Percentiles rank a stretch among this genome's conserved stretches.
These are phyloP conservation scores for Ceratobasidium sp. DNA, from an alignment of 1,284 basidiomycete genomes.

Conservation along the genomic window DNA sequence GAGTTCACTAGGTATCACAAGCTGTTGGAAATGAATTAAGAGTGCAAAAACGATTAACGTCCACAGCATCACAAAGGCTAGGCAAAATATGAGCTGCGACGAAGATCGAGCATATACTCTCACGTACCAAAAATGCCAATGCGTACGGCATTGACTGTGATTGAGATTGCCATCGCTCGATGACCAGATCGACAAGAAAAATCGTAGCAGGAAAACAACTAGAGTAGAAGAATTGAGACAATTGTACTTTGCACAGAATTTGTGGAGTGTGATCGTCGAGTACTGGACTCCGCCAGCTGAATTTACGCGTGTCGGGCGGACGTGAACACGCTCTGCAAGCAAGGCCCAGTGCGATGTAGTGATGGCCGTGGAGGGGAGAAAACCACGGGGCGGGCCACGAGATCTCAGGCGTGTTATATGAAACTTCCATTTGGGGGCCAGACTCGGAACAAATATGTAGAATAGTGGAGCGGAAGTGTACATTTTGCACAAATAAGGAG, in stretches of 20 bases:
- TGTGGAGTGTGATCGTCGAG: constrained; percentile 29
- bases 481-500: constrained; percentile 19
- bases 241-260: background rate
- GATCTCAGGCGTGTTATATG: constrained; percentile 41
- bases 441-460: constrained; percentile 27
- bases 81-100: constrained; percentile 5
- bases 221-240: constrained; percentile 28
- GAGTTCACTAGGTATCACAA: constrained; percentile 44
- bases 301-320: constrained; percentile 31
- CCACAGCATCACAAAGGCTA: constrained; percentile 48
- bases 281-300: constrained; percentile 34
- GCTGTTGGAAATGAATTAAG: constrained; percentile 47
- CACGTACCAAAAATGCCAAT: constrained; percentile 27
- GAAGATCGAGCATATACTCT: background rate
- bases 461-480: constrained; percentile 30
- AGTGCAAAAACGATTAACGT: constrained; percentile 49
- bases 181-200: constrained; percentile 36
- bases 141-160: constrained; percentile 43
- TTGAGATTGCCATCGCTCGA: constrained; percentile 25
- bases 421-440: constrained; percentile 31
- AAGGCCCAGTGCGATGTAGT: constrained; percentile 38
- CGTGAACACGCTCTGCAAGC: constrained; percentile 39
- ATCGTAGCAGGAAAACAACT: constrained; percentile 26
- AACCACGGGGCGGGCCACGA: constrained; percentile 43
- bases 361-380: constrained; percentile 46